A percentile compares a stretch with the other conserved stretches of the same genome.
These are phyloP conservation scores for Venturia pyrina DNA, from an alignment of 2,329 filamentous ascomycete species.

Conservation along the genomic window DNA sequence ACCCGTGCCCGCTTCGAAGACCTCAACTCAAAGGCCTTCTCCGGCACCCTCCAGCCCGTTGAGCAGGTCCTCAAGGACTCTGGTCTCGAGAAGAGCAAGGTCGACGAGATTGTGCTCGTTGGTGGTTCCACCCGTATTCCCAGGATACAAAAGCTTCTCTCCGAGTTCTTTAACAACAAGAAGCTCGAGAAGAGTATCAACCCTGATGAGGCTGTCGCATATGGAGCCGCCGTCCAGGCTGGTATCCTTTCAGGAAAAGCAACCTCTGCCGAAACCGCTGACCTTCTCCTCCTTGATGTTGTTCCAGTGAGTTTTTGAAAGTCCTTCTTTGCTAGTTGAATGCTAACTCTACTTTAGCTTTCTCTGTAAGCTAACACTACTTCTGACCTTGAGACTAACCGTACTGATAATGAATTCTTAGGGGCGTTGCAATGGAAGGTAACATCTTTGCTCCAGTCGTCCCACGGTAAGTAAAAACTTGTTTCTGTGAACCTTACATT, in stretches of 20 bases:
- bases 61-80: constrained; percentile 95
- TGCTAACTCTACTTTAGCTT: not conserved
- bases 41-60: constrained; percentile 87
- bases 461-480: constrained; percentile 30
- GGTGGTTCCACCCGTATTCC: constrained; percentile 99
- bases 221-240: constrained; percentile 96
- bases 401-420: not conserved
- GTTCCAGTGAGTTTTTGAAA: constrained; percentile 53
- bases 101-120: constrained; percentile 98
- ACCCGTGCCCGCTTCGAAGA: constrained; percentile 99
- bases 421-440: constrained; percentile 85
- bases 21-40: constrained; percentile 91
- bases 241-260: constrained; percentile 98
- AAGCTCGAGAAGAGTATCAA: constrained; percentile 99
- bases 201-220: constrained; percentile 97
- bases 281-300: constrained; percentile 93
- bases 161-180: constrained; percentile 99
- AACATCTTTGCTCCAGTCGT: constrained; percentile 98
- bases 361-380: not conserved
- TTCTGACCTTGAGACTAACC: not conserved
- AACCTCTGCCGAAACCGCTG: constrained; percentile 84
- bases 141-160: constrained; percentile 96
- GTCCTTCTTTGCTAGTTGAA: not conserved
- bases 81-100: constrained; percentile 72
- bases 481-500: not conserved